Evolutionary conservation across 208 protist genomes (phyloP), one percentile per base, ranked within the genome.

Genomic region (Trypanosoma lewisi): DNA sequence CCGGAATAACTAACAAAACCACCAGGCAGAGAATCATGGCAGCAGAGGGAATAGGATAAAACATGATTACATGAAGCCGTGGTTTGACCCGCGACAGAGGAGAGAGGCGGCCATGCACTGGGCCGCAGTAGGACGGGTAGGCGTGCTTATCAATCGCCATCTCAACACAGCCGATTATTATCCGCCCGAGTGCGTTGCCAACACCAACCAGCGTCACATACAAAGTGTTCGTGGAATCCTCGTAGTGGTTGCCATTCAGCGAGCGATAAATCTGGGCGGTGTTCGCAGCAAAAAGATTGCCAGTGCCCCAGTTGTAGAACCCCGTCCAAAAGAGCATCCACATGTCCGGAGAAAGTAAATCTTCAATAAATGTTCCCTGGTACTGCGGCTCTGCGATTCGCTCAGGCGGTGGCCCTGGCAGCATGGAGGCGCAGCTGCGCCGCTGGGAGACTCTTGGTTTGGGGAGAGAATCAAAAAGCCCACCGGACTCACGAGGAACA

Each of bases 231-330:
- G 51, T 60, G 12, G 69, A 66, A 25, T 55, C 30, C 19, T 77
- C 62, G 55, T 80, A 85, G 9, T 59, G 55, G 42, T 75, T 75
- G 21, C 77, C 30, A 73, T 87, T 89, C 21, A 64, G 77, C 16
- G 72, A 78, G 57, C 80, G 77, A 64, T 92, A 92, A 55, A 92
- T 84, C 64, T 92, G 85, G 25, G 85, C 77, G 0, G 75, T 69
- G 63, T 92, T 92, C 67, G 77, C 70, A n/a, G 75, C 28, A 56
- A 92, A 80, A 31, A 92, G 71, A 9, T 68, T 78, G 25, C 75
- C 82, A 4, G 75, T 86, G 39, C 85, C 82, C 80, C 80, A 91
- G 61, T 78, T 70, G 39, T 74, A 73, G 39, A 88, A 88, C 52
- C 76, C 75, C 31, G 56, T 79, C 17, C 80, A 36, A 69, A 73